phyloP scores from a whole-genome alignment of 495 filamentous ascomycete genomes.

The Xylaria intraflava region DNA sequence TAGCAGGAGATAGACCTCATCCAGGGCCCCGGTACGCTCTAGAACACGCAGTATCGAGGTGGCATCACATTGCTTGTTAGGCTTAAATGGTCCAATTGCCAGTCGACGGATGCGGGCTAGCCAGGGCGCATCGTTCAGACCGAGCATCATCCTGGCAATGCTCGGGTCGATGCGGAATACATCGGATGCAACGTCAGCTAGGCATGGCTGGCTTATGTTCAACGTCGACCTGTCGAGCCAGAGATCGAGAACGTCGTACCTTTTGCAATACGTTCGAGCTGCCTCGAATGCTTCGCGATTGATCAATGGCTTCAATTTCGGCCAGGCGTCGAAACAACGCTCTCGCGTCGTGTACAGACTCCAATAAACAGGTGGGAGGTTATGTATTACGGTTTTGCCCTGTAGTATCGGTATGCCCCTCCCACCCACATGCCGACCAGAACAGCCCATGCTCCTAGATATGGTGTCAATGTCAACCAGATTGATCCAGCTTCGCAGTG shows the following conservation, averaged over 20 bases:
- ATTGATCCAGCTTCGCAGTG: neutral
- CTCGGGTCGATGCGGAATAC: conserved; percentile 6
- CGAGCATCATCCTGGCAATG: conserved; percentile 7
- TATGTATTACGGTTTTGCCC: conserved; percentile 1
- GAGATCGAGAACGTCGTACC: conserved; percentile 6
- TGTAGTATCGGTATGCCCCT: neutral
- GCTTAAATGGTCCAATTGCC: conserved; percentile 3
- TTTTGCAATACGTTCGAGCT: neutral
- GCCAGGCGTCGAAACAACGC: neutral
- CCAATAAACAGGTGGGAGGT: neutral
- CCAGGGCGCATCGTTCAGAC: neutral
- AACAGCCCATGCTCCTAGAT: conserved; percentile 5
- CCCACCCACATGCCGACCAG: conserved; percentile 1
- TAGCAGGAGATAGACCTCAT: conserved; percentile 10
- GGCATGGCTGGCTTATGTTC: conserved; percentile 5
- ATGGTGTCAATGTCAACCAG: neutral
- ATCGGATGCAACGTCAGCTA: conserved; percentile 1
- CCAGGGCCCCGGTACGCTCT: conserved; percentile 4
- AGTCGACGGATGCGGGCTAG: conserved; percentile 6
- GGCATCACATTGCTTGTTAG: neutral
- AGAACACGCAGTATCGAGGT: neutral
- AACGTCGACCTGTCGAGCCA: conserved; percentile 7
- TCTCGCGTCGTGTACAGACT: neutral
- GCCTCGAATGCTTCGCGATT: conserved; percentile 5
- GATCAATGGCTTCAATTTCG: conserved; percentile 8